Evolutionary conservation across 345 rosid genomes (phyloP).

Genomic region (Lumnitzera littorea): DNA sequence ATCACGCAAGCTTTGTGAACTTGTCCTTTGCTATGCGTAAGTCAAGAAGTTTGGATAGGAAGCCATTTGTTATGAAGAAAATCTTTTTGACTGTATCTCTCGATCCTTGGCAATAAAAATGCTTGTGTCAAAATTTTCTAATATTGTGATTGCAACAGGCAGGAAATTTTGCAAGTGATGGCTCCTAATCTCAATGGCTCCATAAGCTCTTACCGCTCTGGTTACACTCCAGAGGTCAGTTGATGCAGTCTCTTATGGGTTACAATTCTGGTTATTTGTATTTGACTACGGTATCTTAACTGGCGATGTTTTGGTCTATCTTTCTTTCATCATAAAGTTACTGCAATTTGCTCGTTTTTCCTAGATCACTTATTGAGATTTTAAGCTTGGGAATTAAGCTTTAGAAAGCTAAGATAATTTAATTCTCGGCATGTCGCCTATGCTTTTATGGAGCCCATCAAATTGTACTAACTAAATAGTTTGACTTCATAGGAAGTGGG

Average conservation of each 20-base stretch:
- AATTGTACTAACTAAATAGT: no score
- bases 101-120: not conserved
- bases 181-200: constrained; percentile 66
- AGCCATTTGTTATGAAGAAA: not conserved
- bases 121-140: not conserved
- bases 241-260: not conserved
- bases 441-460: no score
- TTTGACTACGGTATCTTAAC: no score
- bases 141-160: constrained; percentile 27
- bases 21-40: constrained; percentile 80
- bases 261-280: no score
- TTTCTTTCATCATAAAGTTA: not conserved
- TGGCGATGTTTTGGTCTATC: no score
- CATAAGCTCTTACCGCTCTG: constrained; percentile 83
- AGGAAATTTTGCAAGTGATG: constrained; percentile 71
- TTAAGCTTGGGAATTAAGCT: no score
- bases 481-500: no score
- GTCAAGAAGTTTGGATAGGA: constrained; percentile 17
- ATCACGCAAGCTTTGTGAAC: constrained; percentile 90
- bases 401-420: no score
- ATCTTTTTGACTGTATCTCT: not conserved
- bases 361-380: no score
- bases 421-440: no score
- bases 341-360: no score
- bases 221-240: constrained; percentile 77